Conservation (phyloP, 306 rosid species). For the Oxytropis ochrocephala region DNA sequence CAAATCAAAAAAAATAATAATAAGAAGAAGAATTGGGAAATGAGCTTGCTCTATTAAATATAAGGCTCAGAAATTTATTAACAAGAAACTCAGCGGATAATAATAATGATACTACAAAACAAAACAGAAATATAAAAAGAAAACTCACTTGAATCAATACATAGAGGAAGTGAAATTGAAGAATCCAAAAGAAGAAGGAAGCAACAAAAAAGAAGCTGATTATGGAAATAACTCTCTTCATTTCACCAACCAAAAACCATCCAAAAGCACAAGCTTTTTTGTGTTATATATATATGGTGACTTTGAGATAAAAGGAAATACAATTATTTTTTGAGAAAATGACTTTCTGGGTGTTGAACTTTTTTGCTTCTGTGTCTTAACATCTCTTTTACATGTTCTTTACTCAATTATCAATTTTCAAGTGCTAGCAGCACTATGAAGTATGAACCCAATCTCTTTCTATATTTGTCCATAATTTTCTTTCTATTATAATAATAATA, state of each 20-base stretch:
- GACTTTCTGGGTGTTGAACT: constrained; percentile 7
- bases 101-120: neutral
- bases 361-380: constrained; percentile 2
- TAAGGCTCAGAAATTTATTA: neutral
- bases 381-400: neutral
- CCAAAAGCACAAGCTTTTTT: neutral
- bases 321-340: neutral
- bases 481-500: neutral
- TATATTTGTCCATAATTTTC: neutral
- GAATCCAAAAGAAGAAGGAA: constrained; percentile 47
- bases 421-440: neutral
- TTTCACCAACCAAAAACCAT: constrained; percentile 20
- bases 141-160: constrained; percentile 69
- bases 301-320: neutral
- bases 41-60: neutral
- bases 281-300: neutral
- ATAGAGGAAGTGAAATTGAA: constrained; percentile 61
- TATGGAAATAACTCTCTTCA: constrained; percentile 40
- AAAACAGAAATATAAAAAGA: neutral
- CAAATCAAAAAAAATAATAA: neutral
- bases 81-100: neutral
- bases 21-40: neutral
- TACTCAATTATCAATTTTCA: neutral
- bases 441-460: constrained; percentile 16
- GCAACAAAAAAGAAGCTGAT: constrained; percentile 36